phyloP scores from a whole-genome alignment of 2,329 filamentous ascomycete species.

The Claviceps pazoutovae region DNA sequence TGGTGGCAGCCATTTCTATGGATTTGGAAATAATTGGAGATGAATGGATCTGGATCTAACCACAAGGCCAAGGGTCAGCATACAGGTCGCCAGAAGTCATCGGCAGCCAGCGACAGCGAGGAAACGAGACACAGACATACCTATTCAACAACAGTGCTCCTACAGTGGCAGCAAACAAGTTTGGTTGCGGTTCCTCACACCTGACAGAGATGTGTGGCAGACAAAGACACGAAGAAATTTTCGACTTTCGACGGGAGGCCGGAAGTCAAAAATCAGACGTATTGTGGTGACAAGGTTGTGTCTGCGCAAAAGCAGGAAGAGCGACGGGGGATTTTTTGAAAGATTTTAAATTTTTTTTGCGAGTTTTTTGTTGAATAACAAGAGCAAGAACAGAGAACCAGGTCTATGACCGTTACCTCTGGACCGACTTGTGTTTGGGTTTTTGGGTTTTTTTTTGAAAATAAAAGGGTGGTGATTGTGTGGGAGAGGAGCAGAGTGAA shows the following conservation, averaged over 20 bases:
- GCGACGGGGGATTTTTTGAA: constrained; percentile 40
- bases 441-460: constrained; percentile 23
- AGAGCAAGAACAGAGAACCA: constrained; percentile 46
- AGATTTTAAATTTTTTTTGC: constrained; percentile 49
- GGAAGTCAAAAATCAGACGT: constrained; percentile 6
- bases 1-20: constrained; percentile 46
- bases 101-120: background rate
- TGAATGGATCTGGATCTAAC: background rate
- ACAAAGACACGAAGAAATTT: constrained; percentile 1
- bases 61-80: constrained; percentile 1
- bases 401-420: constrained; percentile 44
- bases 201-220: constrained; percentile 1
- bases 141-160: constrained; percentile 1
- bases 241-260: constrained; percentile 7
- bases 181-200: background rate
- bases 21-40: constrained; percentile 6
- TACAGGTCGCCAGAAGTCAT: background rate
- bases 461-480: constrained; percentile 35
- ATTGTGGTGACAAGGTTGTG: constrained; percentile 11
- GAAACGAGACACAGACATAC: background rate
- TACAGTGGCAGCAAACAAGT: background rate
- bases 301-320: constrained; percentile 16
- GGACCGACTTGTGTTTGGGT: constrained; percentile 32
- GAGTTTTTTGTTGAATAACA: constrained; percentile 37
- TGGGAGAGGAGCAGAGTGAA: constrained; percentile 27